phyloP scores from a whole-genome alignment of 1,139 yeast genomes.

The Candida sojae region DNA sequence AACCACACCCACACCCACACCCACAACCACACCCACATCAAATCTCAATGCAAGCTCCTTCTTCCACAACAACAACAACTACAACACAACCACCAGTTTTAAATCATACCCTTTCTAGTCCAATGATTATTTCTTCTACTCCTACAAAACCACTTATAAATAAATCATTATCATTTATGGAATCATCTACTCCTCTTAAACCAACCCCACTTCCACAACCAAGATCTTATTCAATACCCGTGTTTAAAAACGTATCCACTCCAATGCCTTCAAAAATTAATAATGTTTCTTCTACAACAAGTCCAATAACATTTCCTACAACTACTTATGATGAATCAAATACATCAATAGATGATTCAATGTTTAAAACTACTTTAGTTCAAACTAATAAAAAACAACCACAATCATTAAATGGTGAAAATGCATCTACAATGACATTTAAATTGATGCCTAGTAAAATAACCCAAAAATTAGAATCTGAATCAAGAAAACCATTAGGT shows the following conservation, averaged over 20 bases:
- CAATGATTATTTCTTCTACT: conserved; percentile 23
- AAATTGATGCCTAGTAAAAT: conserved; percentile 35
- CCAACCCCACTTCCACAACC: conserved; percentile 7
- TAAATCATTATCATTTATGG: conserved; percentile 8
- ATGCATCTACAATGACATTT: conserved; percentile 42
- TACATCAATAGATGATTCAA: not conserved
- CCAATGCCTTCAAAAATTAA: conserved; percentile 4
- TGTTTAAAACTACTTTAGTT: conserved; percentile 5
- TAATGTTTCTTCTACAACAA: not conserved
- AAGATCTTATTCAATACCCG: conserved; percentile 10
- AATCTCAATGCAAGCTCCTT: conserved; percentile 3
- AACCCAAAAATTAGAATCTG: conserved; percentile 15
- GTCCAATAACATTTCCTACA: not conserved
- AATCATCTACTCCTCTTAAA: conserved; percentile 4
- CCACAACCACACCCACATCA: not conserved
- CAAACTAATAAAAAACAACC: conserved; percentile 45
- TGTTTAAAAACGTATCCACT: conserved; percentile 7
- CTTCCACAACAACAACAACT: conserved; percentile 5
- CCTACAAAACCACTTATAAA: conserved; percentile 21
- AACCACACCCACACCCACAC: not conserved
- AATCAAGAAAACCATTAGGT: conserved; percentile 31
- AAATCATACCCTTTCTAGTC: conserved; percentile 24
- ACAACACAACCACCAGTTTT: conserved; percentile 16
- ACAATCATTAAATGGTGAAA: conserved; percentile 30
- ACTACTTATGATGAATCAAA: conserved; percentile 1